Evolutionary conservation across 139 green algal species (phyloP).

Genomic region (Mychonastes homosphaera): DNA sequence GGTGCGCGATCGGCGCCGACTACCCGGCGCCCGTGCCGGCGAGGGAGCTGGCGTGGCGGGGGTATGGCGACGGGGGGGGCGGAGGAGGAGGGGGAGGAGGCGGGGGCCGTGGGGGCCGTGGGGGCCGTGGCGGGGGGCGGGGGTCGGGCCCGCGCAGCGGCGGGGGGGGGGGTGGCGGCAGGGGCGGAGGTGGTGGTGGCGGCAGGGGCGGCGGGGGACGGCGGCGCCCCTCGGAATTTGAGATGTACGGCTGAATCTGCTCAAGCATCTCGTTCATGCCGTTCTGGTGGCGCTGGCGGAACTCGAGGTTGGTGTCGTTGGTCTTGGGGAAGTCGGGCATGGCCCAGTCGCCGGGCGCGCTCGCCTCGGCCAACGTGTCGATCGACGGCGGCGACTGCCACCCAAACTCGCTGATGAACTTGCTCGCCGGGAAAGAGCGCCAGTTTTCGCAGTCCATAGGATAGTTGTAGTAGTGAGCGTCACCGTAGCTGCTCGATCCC

Average conservation of each 20-base stretch:
- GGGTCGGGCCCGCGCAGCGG: too few relatives aligned
- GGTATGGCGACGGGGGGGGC: too few relatives aligned
- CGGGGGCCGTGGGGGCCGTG: too few relatives aligned
- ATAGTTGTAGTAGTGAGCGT: constrained; percentile 22
- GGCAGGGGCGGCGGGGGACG: too few relatives aligned
- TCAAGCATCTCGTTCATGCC: constrained; percentile 19
- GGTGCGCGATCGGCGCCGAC: too few relatives aligned
- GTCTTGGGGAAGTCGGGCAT: neutral
- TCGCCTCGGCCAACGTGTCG: constrained; percentile 16
- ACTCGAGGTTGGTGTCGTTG: neutral
- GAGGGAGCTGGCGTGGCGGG: too few relatives aligned
- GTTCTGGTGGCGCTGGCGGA: constrained; percentile 20
- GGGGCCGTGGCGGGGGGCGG: too few relatives aligned
- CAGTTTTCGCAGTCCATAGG: constrained; percentile 15
- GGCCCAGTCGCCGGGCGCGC: constrained; percentile 8
- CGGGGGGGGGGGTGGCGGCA: too few relatives aligned
- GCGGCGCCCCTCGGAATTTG: too few relatives aligned
- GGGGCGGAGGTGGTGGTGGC: too few relatives aligned
- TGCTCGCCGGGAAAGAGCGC: constrained; percentile 29
- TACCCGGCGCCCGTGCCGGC: too few relatives aligned
- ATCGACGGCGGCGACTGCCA: constrained; percentile 30
- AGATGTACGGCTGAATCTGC: constrained; percentile 17
- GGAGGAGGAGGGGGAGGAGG: too few relatives aligned
- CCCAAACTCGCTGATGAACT: constrained; percentile 61
- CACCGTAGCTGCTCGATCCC: constrained; percentile 18